Conservation (phyloP, 495 filamentous ascomycete genomes). For the Penicillium odoratum region DNA sequence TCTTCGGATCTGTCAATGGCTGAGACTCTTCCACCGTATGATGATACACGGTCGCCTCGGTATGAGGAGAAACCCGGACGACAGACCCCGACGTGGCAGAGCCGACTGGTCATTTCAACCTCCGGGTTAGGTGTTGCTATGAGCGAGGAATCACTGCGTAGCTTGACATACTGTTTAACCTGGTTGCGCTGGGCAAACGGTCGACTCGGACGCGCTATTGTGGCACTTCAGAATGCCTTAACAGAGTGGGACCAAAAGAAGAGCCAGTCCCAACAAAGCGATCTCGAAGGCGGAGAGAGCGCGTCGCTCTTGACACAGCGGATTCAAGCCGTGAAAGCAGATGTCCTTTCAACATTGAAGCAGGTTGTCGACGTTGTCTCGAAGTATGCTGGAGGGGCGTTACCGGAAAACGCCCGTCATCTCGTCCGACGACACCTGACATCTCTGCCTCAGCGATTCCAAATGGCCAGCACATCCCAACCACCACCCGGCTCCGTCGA, state of each 20-base stretch:
- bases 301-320: constrained; percentile 53
- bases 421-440: constrained; percentile 78
- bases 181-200: constrained; percentile 77
- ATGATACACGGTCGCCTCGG: constrained; percentile 68
- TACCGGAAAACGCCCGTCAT: constrained; percentile 78
- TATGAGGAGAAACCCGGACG: constrained; percentile 54
- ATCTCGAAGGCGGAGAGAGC: constrained; percentile 28
- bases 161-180: constrained; percentile 72
- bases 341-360: constrained; percentile 74
- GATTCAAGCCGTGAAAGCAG: constrained; percentile 68
- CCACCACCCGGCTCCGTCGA: constrained; percentile 40
- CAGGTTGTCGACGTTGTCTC: constrained; percentile 76
- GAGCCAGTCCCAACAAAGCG: constrained; percentile 19
- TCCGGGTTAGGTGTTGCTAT: constrained; percentile 84
- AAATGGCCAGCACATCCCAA: constrained; percentile 48
- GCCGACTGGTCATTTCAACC: constrained; percentile 76
- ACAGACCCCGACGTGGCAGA: constrained; percentile 64
- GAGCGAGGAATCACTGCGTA: constrained; percentile 76
- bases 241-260: constrained; percentile 68
- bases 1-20: constrained; percentile 51
- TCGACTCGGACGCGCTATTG: constrained; percentile 67
- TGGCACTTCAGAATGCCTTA: constrained; percentile 66
- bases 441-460: constrained; percentile 75
- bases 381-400: constrained; percentile 76
- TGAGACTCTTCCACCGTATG: constrained; percentile 77